phyloP scores from a whole-genome alignment of 257 asterid species.

The Cinchona pubescens region DNA sequence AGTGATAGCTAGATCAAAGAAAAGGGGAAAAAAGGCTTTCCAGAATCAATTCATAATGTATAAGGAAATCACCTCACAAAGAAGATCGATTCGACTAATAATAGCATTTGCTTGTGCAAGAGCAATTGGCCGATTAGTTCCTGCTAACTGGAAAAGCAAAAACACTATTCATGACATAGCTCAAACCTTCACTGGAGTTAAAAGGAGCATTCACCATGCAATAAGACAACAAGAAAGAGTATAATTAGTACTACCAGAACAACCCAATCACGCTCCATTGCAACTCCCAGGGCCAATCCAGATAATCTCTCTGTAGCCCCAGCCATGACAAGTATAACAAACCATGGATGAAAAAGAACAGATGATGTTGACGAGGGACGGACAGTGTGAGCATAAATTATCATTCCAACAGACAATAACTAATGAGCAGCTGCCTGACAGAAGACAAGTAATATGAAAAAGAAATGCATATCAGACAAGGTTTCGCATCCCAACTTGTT shows the following conservation, averaged over 20 bases:
- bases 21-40: neutral
- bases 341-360: constrained; percentile 81
- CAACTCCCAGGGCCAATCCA: constrained; percentile 91
- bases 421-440: constrained; percentile 92
- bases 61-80: constrained; percentile 67
- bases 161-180: constrained; percentile 13
- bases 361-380: constrained; percentile 45
- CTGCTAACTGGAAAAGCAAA: constrained; percentile 69
- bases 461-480: constrained; percentile 5
- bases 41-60: constrained; percentile 17
- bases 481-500: constrained; percentile 19
- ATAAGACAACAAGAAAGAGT: constrained; percentile 7
- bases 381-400: constrained; percentile 67
- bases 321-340: constrained; percentile 64
- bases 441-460: constrained; percentile 24
- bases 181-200: neutral
- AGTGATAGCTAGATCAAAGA: neutral
- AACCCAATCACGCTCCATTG: constrained; percentile 97
- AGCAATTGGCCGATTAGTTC: constrained; percentile 83
- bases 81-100: constrained; percentile 81
- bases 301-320: constrained; percentile 88
- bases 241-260: constrained; percentile 57
- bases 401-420: constrained; percentile 77
- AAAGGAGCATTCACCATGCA: constrained; percentile 5
- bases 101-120: constrained; percentile 95